Conservation (phyloP, 108 stramenopile species). For the Cyclotella sp. region DNA sequence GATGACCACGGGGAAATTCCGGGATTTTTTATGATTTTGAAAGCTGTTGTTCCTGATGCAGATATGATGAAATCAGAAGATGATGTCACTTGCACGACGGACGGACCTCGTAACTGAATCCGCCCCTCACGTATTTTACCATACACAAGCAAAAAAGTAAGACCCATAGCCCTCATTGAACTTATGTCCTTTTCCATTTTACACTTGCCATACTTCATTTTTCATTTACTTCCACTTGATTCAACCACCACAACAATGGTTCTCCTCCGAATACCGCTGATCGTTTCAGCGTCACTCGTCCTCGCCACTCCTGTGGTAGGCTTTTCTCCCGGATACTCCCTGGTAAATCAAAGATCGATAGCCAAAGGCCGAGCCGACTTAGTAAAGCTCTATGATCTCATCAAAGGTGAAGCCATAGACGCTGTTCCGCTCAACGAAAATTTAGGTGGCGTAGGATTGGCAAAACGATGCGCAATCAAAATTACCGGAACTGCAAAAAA, state of each 20-base stretch:
- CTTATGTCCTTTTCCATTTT: no score
- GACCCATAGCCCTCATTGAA: no score
- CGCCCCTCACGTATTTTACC: no score
- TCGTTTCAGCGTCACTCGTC: neutral
- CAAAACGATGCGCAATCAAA: conserved; percentile 67
- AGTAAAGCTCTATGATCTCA: conserved; percentile 29
- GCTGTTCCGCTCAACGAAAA: conserved; percentile 52
- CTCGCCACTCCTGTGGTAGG: neutral
- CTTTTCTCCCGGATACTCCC: neutral
- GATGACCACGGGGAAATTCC: no score
- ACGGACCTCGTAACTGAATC: no score
- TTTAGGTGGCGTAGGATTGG: conserved; percentile 69
- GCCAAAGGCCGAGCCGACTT: neutral
- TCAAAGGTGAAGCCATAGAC: conserved; percentile 55
- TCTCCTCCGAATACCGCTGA: neutral
- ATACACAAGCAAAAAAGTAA: no score
- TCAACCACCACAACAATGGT: neutral
- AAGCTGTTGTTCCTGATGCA: no score
- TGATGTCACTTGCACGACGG: no score
- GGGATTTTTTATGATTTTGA: no score
- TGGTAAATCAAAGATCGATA: neutral
- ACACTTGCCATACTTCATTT: no score
- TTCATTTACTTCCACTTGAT: no score
- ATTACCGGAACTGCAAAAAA: conserved; percentile 60
- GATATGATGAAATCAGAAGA: no score